Percentiles rank a stretch among this genome's conserved stretches.
Conservation (phyloP, 768 basidiomycete genomes). For the Pleurotus ostreatus region DNA sequence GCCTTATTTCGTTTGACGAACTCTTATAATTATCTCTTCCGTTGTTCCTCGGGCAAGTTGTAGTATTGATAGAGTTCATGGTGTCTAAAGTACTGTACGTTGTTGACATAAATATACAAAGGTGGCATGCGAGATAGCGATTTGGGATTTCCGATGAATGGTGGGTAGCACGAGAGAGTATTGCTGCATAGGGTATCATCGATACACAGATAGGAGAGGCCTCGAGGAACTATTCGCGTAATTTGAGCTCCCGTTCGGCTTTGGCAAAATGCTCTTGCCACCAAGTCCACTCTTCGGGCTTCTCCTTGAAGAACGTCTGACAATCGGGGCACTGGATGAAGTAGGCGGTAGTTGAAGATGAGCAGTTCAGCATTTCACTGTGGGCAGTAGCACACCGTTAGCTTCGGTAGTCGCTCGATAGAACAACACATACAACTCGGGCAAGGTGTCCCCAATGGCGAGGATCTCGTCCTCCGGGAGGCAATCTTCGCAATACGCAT, state of each 20-base stretch:
- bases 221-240: too few relatives aligned
- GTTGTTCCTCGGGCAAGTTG: too few relatives aligned
- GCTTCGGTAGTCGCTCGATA: too few relatives aligned
- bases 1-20: constrained; percentile 7
- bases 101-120: too few relatives aligned
- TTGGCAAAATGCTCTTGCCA: constrained; percentile 42
- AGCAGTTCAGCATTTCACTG: constrained; percentile 39
- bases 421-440: constrained; percentile 46
- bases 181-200: too few relatives aligned
- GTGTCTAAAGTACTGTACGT: too few relatives aligned
- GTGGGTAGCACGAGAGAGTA: too few relatives aligned
- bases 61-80: too few relatives aligned
- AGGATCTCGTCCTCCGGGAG: constrained; percentile 45
- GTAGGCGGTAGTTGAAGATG: constrained; percentile 31
- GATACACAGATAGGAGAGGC: too few relatives aligned
- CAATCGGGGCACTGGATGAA: constrained; percentile 53
- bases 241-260: constrained; percentile 27
- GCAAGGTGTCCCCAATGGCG: constrained; percentile 49
- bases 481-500: constrained; percentile 62
- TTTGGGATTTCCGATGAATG: too few relatives aligned
- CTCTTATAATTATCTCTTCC: too few relatives aligned
- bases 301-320: constrained; percentile 27
- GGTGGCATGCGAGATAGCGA: too few relatives aligned
- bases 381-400: background rate
- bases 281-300: constrained; percentile 32